A percentile compares a stretch with the other conserved stretches of the same genome.
Evolutionary conservation across 805 yeast genomes (phyloP).

Genomic region (Metschnikowia similis): DNA sequence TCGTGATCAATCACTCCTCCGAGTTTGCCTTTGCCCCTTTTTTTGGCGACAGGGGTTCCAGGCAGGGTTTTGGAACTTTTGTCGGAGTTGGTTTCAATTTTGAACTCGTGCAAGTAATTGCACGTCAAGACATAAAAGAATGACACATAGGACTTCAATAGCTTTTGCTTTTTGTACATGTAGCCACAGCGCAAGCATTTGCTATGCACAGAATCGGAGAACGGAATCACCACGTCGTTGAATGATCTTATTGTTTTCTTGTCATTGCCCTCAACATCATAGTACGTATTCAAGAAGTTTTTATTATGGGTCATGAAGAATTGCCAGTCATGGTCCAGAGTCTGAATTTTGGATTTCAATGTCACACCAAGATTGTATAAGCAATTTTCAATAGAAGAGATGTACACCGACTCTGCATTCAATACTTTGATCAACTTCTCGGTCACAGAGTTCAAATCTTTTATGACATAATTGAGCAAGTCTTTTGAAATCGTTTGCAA

Average conservation of each 20-base stretch:
- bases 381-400: slow-evolving; percentile 12
- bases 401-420: slow-evolving; percentile 20
- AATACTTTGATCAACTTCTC: slow-evolving; percentile 32
- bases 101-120: slow-evolving; percentile 42
- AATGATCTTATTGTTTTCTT: slow-evolving; percentile 21
- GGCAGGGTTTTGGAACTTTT: slow-evolving; percentile 8
- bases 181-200: slow-evolving; percentile 38
- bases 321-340: slow-evolving; percentile 34
- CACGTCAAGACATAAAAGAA: slow-evolving; percentile 38
- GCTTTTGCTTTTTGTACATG: slow-evolving; percentile 37
- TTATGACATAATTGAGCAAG: slow-evolving; percentile 32
- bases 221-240: slow-evolving; percentile 28
- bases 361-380: slow-evolving; percentile 21
- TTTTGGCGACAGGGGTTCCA: slow-evolving; percentile 10
- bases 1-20: slow-evolving; percentile 40
- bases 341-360: slow-evolving; percentile 24
- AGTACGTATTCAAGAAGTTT: slow-evolving; percentile 22
- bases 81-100: slow-evolving; percentile 23
- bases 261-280: slow-evolving; percentile 12
- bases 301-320: slow-evolving; percentile 32
- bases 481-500: slow-evolving; percentile 40
- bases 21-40: slow-evolving; percentile 28
- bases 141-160: slow-evolving; percentile 37
- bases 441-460: slow-evolving; percentile 30
- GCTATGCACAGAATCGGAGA: slow-evolving; percentile 34